Evolutionary conservation across 345 rosid species (phyloP), one percentile per base, ranked within the genome.

Genomic region (Aethionema arabicum): DNA sequence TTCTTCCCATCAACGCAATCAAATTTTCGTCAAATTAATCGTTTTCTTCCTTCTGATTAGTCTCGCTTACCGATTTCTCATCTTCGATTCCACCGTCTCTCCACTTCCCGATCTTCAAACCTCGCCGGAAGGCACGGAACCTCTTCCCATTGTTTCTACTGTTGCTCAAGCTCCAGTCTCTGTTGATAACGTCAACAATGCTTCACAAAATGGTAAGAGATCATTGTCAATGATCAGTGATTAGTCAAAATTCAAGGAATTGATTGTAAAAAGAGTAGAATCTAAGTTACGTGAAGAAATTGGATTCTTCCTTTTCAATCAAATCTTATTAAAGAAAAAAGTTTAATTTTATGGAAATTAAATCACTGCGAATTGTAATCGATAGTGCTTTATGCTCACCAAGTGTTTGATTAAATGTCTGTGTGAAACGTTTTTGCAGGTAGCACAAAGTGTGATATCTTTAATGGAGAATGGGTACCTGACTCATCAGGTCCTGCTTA

Each of bases 401-500:
- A 56, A 57, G 37, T 67, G 72, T 67, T n/a, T 53, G 49, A 61
- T 38, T n/a, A 13, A 51, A 45, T 27, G 7, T 44, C 8, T 43
- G 30, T 46, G 12, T 58, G n/a, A 65, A 55, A 35, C 46, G 27
- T 21, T 21, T 46, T 11, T 65, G 63, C 39, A 48, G 59, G 11
- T 52, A 43, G 71, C 13, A 74, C 3, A 39, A 74, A 63, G 13
- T 92, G 98, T 73, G 85, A 92, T 77, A 58, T 92, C 63, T 85
- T 83, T 61, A 59, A 2, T 45, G 98, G 98, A 30, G 67, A 50
- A 7, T 92, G 98, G 97, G 85, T 89, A 68, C 75, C 67, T 43
- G 91, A 93, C 51, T 82, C 81, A 49, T 66, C 35, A 4, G 83
- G 84, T 66, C 97, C 99, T 0, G 32, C 80, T 56, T 93, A 93